Evolutionary conservation across 106 monocot genomes (phyloP).

Genomic region (Dactylorhiza incarnata): DNA sequence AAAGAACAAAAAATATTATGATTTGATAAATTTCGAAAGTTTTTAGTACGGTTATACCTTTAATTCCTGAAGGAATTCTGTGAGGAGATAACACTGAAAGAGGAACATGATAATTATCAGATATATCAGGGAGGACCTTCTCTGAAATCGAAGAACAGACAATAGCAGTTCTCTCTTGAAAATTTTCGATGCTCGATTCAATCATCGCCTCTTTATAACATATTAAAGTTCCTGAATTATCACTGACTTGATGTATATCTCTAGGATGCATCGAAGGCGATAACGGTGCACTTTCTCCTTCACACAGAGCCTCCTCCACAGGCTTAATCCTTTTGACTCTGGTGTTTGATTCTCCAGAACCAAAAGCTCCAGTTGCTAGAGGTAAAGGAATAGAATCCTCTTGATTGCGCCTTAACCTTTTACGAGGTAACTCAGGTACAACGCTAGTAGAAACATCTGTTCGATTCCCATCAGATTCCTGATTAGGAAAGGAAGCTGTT

Average conservation of each 20-base stretch:
- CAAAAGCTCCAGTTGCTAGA: not conserved
- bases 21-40: not conserved
- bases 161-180: not conserved
- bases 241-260: conserved; percentile 12
- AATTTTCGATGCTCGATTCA: not conserved
- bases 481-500: not conserved
- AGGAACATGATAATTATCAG: conserved; percentile 17
- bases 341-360: not conserved
- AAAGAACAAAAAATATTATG: not conserved
- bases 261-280: conserved; percentile 5
- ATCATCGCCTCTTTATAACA: conserved; percentile 27
- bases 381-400: conserved; percentile 6
- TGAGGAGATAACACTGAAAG: conserved; percentile 21
- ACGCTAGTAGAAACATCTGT: conserved; percentile 10
- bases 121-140: not conserved
- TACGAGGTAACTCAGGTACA: conserved; percentile 11
- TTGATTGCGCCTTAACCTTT: conserved; percentile 13
- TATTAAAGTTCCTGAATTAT: not conserved
- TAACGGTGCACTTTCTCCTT: not conserved
- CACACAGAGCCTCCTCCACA: not conserved
- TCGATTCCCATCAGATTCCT: conserved; percentile 1
- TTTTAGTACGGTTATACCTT: conserved; percentile 12
- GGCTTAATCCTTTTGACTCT: conserved; percentile 3
- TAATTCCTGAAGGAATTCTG: not conserved
- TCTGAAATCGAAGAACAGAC: conserved; percentile 1